phyloP scores from a whole-genome alignment of 306 rosid genomes.

The Nissolia schottii region DNA sequence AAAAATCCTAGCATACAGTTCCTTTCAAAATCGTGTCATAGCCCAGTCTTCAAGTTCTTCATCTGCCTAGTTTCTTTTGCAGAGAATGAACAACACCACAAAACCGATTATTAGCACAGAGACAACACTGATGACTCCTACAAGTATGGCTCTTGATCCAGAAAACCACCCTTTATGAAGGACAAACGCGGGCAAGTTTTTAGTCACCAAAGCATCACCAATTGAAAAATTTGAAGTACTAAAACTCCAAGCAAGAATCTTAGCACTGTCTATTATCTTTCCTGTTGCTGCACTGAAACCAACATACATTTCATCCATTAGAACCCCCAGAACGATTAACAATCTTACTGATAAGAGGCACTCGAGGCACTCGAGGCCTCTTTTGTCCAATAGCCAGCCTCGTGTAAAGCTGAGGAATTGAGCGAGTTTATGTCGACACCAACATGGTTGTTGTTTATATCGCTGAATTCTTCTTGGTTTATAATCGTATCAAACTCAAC shows the following conservation, averaged over 20 bases:
- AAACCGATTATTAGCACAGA: too few species aligned
- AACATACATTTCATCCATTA: conserved; percentile 50
- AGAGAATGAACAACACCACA: conserved; percentile 19
- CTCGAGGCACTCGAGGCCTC: conserved; percentile 49
- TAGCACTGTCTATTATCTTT: conserved; percentile 47
- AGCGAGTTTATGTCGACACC: conserved; percentile 58
- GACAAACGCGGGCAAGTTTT: conserved; percentile 49
- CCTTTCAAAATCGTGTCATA: too few species aligned
- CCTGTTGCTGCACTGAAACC: conserved; percentile 63
- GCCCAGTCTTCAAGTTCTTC: conserved; percentile 37
- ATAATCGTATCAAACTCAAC: conserved; percentile 59
- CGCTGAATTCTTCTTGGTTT: conserved; percentile 56
- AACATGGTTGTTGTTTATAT: conserved; percentile 53
- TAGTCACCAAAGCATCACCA: conserved; percentile 53
- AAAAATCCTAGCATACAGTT: too few species aligned
- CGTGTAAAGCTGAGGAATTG: conserved; percentile 41
- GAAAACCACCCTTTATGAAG: conserved; percentile 26
- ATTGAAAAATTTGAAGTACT: conserved; percentile 61
- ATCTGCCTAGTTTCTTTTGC: conserved; percentile 30
- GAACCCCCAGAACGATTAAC: conserved; percentile 45
- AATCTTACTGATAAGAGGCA: conserved; percentile 48
- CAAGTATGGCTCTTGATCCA: conserved; percentile 36
- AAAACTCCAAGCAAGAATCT: conserved; percentile 67
- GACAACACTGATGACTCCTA: conserved; percentile 32
- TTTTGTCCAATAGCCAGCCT: conserved; percentile 50